Conservation (phyloP, 2,329 filamentous ascomycete genomes). For the Scytalidium lignicola region DNA sequence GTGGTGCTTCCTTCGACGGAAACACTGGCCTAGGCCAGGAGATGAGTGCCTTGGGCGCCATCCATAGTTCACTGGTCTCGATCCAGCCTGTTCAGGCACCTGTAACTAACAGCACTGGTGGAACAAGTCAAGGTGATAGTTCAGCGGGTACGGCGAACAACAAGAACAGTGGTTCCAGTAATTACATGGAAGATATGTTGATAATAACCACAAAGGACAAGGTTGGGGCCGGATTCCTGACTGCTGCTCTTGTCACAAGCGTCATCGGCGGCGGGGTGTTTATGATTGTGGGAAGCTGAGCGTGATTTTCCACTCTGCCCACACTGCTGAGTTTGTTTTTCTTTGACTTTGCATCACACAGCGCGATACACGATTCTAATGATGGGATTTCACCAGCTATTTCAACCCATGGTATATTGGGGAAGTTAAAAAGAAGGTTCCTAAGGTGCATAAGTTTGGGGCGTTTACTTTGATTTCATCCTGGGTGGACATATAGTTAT, state of each 20-base stretch:
- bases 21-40: slow-evolving; percentile 62
- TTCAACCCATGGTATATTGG: too few species aligned
- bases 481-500: too few species aligned
- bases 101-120: slow-evolving; percentile 49
- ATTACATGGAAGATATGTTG: not conserved
- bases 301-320: slow-evolving; percentile 33
- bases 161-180: not conserved
- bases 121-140: slow-evolving; percentile 43
- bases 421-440: too few species aligned
- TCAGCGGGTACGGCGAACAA: slow-evolving; percentile 13
- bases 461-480: too few species aligned
- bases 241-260: slow-evolving; percentile 45
- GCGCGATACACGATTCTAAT: too few species aligned
- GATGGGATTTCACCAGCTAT: too few species aligned
- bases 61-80: slow-evolving; percentile 55
- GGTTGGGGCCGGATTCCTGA: slow-evolving; percentile 64
- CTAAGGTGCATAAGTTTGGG: too few species aligned
- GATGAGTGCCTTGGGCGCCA: slow-evolving; percentile 63
- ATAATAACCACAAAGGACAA: slow-evolving; percentile 47
- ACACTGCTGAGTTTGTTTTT: too few species aligned
- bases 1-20: slow-evolving; percentile 50
- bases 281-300: slow-evolving; percentile 30
- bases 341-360: too few species aligned
- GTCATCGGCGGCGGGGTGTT: slow-evolving; percentile 52
- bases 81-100: slow-evolving; percentile 39